These are phyloP conservation scores for Erysimum cheiri DNA, from an alignment of 441 rosid genomes.

Conservation along the genomic window DNA sequence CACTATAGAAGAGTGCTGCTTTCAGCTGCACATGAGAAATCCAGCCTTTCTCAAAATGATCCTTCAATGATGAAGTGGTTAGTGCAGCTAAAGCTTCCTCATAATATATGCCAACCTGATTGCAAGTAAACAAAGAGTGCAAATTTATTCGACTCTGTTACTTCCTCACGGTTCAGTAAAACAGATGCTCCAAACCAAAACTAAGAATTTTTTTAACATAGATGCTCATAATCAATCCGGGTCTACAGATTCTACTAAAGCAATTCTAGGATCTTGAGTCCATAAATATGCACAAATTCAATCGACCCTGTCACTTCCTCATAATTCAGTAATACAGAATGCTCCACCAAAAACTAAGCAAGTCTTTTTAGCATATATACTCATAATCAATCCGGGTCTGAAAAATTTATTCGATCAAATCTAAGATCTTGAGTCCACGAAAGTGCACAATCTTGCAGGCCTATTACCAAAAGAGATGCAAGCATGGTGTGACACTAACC, in stretches of 20 bases:
- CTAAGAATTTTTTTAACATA: background rate
- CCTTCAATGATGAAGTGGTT: slow-evolving; percentile 71
- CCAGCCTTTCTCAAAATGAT: slow-evolving; percentile 96
- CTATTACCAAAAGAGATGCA: slow-evolving; percentile 5
- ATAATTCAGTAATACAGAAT: slow-evolving; percentile 12
- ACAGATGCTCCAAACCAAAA: slow-evolving; percentile 19
- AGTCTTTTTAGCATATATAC: background rate
- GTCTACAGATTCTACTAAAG: background rate
- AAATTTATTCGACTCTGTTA: background rate
- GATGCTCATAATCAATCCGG: background rate
- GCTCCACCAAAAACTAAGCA: slow-evolving; percentile 10
- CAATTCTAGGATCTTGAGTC: slow-evolving; percentile 14
- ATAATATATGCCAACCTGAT: slow-evolving; percentile 84
- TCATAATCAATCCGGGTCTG: background rate
- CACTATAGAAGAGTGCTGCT: slow-evolving; percentile 80
- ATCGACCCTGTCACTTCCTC: background rate
- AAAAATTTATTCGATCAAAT: slow-evolving; percentile 11
- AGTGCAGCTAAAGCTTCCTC: slow-evolving; percentile 89
- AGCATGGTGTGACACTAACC: slow-evolving; percentile 49
- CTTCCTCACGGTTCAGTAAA: background rate
- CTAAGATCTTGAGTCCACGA: slow-evolving; percentile 6
- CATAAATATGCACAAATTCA: background rate
- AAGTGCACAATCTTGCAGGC: background rate
- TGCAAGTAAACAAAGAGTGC: slow-evolving; percentile 20
- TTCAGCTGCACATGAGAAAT: slow-evolving; percentile 88